These are phyloP conservation scores for Hypericum perforatum DNA, from an alignment of 345 rosid genomes.

Conservation along the genomic window DNA sequence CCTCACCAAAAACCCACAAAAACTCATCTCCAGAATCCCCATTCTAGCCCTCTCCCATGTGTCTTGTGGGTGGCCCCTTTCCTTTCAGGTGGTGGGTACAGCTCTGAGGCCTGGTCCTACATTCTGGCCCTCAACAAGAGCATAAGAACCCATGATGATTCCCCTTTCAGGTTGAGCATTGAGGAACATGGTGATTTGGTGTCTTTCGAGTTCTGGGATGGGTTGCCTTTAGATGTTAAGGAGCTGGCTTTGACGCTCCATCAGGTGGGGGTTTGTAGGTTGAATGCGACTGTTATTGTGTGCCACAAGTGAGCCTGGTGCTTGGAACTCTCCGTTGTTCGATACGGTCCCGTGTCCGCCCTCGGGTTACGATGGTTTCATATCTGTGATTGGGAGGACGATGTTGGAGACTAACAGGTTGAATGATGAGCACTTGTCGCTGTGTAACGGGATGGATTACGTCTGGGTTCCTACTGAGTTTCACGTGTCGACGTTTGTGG, in stretches of 20 bases:
- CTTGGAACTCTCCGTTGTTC: conserved; percentile 83
- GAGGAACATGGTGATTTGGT: conserved; percentile 71
- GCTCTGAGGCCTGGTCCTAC: conserved; percentile 88
- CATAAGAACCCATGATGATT: conserved; percentile 19
- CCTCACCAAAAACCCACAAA: conserved; percentile 12
- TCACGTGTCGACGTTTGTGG: conserved; percentile 56
- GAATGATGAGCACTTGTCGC: conserved; percentile 41
- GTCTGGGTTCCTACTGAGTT: conserved; percentile 91
- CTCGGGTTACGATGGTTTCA: conserved; percentile 36
- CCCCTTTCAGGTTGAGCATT: conserved; percentile 40
- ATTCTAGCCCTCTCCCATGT: conserved; percentile 31
- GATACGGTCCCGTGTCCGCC: conserved; percentile 77
- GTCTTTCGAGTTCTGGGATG: conserved; percentile 59
- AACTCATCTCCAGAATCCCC: conserved; percentile 7
- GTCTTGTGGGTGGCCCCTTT: conserved; percentile 91
- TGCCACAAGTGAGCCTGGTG: conserved; percentile 97
- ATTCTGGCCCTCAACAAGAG: conserved; percentile 39
- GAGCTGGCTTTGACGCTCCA: conserved; percentile 40
- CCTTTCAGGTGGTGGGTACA: conserved; percentile 89
- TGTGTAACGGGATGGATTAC: conserved; percentile 65
- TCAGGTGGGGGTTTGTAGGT: conserved; percentile 29
- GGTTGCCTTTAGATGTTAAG: conserved; percentile 41
- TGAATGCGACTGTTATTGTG: conserved; percentile 56
- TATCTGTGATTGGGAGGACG: conserved; percentile 63
- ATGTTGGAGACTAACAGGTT: conserved; percentile 88